Evolutionary conservation across 768 basidiomycete species (phyloP), one percentile per base, ranked within the genome.

Genomic region (Pulveroboletus sp.): DNA sequence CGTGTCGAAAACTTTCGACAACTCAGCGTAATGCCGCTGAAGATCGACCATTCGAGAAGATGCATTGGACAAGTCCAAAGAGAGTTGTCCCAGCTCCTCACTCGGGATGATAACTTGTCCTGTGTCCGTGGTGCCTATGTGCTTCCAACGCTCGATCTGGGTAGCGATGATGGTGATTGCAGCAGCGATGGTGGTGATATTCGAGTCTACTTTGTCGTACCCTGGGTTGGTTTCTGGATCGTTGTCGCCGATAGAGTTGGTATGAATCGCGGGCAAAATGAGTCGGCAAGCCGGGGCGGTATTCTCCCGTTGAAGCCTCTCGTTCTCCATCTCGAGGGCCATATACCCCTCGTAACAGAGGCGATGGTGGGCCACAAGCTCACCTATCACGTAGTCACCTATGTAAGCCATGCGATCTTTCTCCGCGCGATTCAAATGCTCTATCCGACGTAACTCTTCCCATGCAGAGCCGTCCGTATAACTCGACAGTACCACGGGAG

Each of bases 71-170:
- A 56, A 14, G 0, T 47, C 35, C 5, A 26, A 31, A 24, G 40
- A 41, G 39, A 55, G 27, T 5, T 33, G 41, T 9, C 54, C 47
- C 28, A 56, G 37, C 7, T 54, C 51, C 18, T 26, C 35, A 31
- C 4, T 33, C 26, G 43, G 46, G 43, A 56, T 30, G 3, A 8
- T 43, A 21, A 38, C 3, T 10, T 37, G n/a, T 17, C 17, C 36
- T 9, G n/a, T 17, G 10, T 17, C 14, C 32, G 5, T 18, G 8
- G 36, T 5, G 9, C 8, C 36, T 4, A 7, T 10, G 17, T 18
- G n/a, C 36, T 17, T 37, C 36, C 36, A 17, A 8, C 9, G 36
- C 17, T 37, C 9, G 8, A 37, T 37, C 10, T 17, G n/a, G n/a
- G 24, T 27, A 15, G 24, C 15, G 39, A 27, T 24, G 7, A 24